phyloP scores from a whole-genome alignment of 805 yeast species.

The Kuraishia floccosa region DNA sequence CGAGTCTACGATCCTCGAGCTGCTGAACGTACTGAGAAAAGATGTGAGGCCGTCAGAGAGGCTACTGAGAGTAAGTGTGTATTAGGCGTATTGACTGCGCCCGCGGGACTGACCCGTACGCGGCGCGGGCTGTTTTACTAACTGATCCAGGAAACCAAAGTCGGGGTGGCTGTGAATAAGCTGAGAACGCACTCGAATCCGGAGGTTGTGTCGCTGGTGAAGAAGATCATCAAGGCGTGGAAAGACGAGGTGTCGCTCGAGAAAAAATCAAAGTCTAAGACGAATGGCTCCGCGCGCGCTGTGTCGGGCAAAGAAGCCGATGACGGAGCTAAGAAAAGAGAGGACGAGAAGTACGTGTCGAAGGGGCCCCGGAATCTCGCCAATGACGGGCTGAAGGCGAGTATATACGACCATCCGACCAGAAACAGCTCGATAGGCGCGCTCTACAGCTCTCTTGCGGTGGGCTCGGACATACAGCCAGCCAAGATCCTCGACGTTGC shows the following conservation, averaged over 20 bases:
- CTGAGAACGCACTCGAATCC: conserved; percentile 55
- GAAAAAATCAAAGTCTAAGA: conserved; percentile 22
- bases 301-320: conserved; percentile 5
- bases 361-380: conserved; percentile 63
- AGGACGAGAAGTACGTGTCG: conserved; percentile 34
- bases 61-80: conserved; percentile 44
- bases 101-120: too few species aligned
- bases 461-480: conserved; percentile 49
- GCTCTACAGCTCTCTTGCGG: conserved; percentile 79
- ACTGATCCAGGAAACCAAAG: conserved; percentile 59
- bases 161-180: conserved; percentile 95
- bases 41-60: conserved; percentile 80
- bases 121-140: background rate
- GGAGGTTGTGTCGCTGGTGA: conserved; percentile 65
- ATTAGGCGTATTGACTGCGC: background rate
- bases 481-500: conserved; percentile 49
- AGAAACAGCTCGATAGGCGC: conserved; percentile 81
- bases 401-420: conserved; percentile 61
- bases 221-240: conserved; percentile 79
- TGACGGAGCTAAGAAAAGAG: conserved; percentile 12
- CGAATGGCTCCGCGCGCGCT: conserved; percentile 4
- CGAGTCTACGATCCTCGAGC: conserved; percentile 53
- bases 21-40: conserved; percentile 52
- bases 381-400: conserved; percentile 69
- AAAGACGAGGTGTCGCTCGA: conserved; percentile 75